A percentile compares a stretch with the other conserved stretches of the same genome.
phyloP scores from a whole-genome alignment of 2,329 filamentous ascomycete genomes.

The Cordyceps fumosorosea region DNA sequence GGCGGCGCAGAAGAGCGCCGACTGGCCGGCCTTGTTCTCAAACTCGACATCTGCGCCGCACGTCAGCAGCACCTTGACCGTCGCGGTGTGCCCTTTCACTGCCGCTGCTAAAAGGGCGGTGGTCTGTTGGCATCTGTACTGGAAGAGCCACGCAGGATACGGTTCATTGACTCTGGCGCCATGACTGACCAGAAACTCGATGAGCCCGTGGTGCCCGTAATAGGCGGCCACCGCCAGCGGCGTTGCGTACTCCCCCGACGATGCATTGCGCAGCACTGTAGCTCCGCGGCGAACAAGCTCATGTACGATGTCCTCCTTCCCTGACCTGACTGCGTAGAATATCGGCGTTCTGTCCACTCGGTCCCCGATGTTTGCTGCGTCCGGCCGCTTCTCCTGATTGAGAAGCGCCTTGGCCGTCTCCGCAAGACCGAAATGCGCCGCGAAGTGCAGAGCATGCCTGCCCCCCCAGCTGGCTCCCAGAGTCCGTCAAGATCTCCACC shows the following conservation, averaged over 20 bases:
- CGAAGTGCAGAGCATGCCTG: constrained; percentile 17
- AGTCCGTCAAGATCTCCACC: not conserved
- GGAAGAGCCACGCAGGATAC: not conserved
- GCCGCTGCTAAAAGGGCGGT: not conserved
- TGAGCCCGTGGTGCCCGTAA: not conserved
- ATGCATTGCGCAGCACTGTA: not conserved
- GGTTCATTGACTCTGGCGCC: not conserved
- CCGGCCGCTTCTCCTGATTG: not conserved
- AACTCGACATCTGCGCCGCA: not conserved
- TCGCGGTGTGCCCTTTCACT: not conserved
- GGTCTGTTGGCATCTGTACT: not conserved
- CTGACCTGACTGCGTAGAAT: not conserved
- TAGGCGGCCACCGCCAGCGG: not conserved
- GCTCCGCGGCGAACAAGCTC: not conserved
- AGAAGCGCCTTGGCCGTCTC: not conserved
- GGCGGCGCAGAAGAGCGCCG: not conserved
- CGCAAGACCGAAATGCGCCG: constrained; percentile 20
- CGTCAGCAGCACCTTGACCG: not conserved
- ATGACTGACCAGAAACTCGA: not conserved
- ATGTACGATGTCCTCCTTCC: not conserved
- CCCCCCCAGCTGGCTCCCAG: not conserved
- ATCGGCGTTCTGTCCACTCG: not conserved
- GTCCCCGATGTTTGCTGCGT: not conserved
- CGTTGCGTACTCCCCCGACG: not conserved
- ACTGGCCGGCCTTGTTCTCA: not conserved